phyloP scores from a whole-genome alignment of 495 filamentous ascomycete species.

The Friedmanniomyces endolithicus region DNA sequence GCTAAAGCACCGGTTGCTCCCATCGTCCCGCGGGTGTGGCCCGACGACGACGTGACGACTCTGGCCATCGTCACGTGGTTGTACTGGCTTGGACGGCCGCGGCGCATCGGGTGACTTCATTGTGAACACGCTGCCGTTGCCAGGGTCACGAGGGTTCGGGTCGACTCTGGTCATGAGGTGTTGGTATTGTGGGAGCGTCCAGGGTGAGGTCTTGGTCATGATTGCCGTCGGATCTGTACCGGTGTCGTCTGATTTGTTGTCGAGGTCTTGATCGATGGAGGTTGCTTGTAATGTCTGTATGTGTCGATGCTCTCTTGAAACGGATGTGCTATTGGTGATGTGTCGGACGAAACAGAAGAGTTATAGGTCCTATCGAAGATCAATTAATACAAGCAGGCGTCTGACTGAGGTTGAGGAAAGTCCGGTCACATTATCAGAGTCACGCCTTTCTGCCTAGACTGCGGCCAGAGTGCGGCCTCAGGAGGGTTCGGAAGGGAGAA shows the following conservation, averaged over 20 bases:
- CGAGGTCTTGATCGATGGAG: background rate
- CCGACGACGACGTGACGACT: background rate
- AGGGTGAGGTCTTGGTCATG: background rate
- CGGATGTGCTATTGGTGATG: background rate
- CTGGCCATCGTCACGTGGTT: background rate
- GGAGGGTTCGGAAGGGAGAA: background rate
- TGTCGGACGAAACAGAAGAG: background rate
- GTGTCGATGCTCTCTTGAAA: background rate
- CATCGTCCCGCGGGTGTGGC: constrained; percentile 5
- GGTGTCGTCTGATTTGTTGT: background rate
- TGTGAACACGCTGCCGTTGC: background rate
- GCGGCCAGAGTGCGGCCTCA: background rate
- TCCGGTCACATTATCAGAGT: background rate
- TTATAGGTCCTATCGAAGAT: background rate
- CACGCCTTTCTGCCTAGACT: background rate
- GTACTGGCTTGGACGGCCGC: background rate
- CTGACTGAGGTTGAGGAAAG: background rate
- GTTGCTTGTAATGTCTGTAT: background rate
- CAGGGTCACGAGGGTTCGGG: constrained; percentile 6
- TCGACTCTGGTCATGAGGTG: background rate
- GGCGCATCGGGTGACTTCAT: background rate
- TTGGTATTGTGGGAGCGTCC: background rate
- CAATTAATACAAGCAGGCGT: background rate
- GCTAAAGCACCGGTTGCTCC: constrained; percentile 1
- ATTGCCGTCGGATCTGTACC: background rate